These are phyloP conservation scores for Aspergillus carlsbadensis DNA, from an alignment of 495 filamentous ascomycete species.

Conservation along the genomic window DNA sequence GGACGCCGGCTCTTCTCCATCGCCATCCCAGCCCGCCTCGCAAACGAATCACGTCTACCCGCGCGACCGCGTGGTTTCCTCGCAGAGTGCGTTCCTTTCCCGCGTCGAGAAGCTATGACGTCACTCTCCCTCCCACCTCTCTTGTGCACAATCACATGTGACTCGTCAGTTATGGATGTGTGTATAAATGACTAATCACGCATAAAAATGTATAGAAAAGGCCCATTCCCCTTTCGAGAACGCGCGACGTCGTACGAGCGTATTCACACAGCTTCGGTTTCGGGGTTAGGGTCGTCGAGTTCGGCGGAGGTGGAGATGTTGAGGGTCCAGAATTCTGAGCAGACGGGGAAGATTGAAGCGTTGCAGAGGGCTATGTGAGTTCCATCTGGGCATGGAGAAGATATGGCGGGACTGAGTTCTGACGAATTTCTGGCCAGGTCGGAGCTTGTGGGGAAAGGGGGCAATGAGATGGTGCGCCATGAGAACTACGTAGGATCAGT, in stretches of 20 bases:
- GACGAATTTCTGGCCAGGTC: no score
- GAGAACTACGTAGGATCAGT: no score
- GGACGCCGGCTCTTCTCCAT: constrained; percentile 53
- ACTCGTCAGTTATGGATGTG: no score
- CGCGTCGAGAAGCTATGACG: background rate
- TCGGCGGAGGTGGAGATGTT: background rate
- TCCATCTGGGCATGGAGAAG: no score
- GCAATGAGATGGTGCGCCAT: no score
- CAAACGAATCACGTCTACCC: constrained; percentile 57
- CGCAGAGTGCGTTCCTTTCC: constrained; percentile 33
- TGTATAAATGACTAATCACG: background rate
- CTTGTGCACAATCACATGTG: background rate
- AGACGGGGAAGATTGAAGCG: background rate
- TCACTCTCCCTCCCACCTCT: background rate
- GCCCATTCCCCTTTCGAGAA: background rate
- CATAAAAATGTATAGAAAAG: background rate
- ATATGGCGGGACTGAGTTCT: no score
- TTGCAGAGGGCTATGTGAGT: constrained; percentile 1
- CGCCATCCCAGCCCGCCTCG: constrained; percentile 54
- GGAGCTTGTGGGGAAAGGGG: no score
- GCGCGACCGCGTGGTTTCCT: constrained; percentile 47
- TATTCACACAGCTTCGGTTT: background rate
- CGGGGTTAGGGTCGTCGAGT: background rate
- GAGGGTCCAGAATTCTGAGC: background rate
- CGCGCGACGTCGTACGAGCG: background rate